Base-by-base conservation (phyloP, 352 stramenopile species). In the Blastocystis sp. region DNA sequence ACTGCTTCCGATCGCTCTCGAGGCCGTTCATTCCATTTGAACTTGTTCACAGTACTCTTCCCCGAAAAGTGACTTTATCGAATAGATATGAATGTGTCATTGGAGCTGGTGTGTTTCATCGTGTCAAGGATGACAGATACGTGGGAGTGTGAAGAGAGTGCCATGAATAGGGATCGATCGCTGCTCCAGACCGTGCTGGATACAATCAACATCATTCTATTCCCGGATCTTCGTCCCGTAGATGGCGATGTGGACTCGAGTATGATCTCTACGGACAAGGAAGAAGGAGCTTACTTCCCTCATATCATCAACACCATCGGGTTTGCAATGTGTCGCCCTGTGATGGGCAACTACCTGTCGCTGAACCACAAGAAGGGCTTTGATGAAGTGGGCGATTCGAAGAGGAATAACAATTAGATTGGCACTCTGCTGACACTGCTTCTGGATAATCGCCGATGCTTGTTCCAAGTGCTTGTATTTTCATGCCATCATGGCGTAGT, bases 11-110 rank as follows among this genome's bases (percentile, higher is more conserved):
- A 10, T 11, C 38, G 43, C 74, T 84, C 45, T 84, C 74, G 7
- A 84, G 43, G 48, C 74, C 74, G 7, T 45, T 84, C 2, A 84
- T 84, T 54, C 54, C 74, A 7, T 84, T 84, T 84, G 74, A 84
- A 84, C 48, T 68, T 4, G 34, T 84, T 34, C 6, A 84, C 9
- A 68, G 74, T 84, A 21, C 9, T 48, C 21, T 81, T 3, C 21
- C 11, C 17, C 19, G 19, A 45, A 1, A 1, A n/a, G 43, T 64
- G 11, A 64, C 28, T 64, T 21, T 65, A 45, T 57, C 65, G 74
- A 84, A 24, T 28, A 57, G 34, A 43, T 3, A 60, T 57, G 48
- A 57, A 57, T 14, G 48, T 84, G 28, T 57, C 28, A 38, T 70
- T 84, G 54, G 74, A 84, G 54, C 21, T 68, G 11, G 57, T 84